Conservation (phyloP, 345 rosid genomes). For the Cardamine occulta region DNA sequence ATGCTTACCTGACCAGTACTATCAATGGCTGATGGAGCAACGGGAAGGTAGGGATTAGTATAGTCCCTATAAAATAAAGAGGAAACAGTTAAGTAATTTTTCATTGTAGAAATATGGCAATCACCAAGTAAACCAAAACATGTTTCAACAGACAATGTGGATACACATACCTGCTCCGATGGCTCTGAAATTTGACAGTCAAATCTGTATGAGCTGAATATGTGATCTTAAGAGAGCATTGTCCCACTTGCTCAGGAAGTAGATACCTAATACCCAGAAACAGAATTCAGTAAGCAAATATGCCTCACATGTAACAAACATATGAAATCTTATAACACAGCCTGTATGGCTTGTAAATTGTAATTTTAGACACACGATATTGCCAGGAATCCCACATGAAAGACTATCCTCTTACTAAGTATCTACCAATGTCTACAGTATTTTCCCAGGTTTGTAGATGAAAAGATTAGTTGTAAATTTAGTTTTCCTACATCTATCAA, state of each 20-base stretch:
- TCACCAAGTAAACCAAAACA: slow-evolving; percentile 25
- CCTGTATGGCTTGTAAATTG: neutral
- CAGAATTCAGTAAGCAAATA: slow-evolving; percentile 25
- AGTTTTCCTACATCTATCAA: neutral
- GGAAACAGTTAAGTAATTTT: slow-evolving; percentile 1
- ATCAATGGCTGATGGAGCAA: slow-evolving; percentile 98
- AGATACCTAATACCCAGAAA: slow-evolving; percentile 67
- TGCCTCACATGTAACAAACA: slow-evolving; percentile 13
- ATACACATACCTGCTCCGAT: slow-evolving; percentile 82
- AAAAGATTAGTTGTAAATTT: neutral
- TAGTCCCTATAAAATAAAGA: slow-evolving; percentile 72
- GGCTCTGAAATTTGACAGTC: slow-evolving; percentile 98
- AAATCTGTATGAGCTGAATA: slow-evolving; percentile 98
- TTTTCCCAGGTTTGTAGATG: neutral
- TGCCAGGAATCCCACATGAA: slow-evolving; percentile 1
- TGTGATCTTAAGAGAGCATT: slow-evolving; percentile 87
- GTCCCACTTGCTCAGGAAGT: slow-evolving; percentile 73
- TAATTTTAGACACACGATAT: neutral
- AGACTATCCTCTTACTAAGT: neutral
- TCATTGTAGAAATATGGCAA: neutral
- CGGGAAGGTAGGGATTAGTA: slow-evolving; percentile 92
- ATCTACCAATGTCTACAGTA: slow-evolving; percentile 8
- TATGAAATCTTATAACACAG: neutral
- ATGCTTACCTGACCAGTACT: slow-evolving; percentile 68
- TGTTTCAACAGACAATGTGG: slow-evolving; percentile 4